These are phyloP conservation scores for Coniochaeta ligniaria DNA, from an alignment of 2,329 filamentous ascomycete species.

Conservation along the genomic window DNA sequence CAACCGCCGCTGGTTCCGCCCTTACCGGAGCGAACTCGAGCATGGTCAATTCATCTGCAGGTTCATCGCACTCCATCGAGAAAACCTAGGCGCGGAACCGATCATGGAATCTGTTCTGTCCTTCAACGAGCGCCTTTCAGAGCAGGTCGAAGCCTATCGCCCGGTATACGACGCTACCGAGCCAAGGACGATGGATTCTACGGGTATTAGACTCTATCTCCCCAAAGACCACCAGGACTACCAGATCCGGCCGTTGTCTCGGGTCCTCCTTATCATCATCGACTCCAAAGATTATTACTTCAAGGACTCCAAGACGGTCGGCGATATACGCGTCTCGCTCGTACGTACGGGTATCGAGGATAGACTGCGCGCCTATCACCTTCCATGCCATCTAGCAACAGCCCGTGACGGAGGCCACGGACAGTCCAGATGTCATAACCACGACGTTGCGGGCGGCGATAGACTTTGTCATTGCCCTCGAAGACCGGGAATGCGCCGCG, in stretches of 20 bases:
- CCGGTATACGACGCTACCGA: background rate
- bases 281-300: conserved; percentile 1
- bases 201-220: background rate
- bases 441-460: conserved; percentile 4
- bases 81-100: background rate
- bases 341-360: conserved; percentile 6
- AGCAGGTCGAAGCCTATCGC: conserved; percentile 2
- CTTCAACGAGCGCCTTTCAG: background rate
- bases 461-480: conserved; percentile 4
- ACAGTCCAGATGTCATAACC: background rate
- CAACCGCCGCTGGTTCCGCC: conserved; percentile 7
- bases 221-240: conserved; percentile 2
- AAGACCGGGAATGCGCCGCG: conserved; percentile 3
- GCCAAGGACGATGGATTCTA: background rate
- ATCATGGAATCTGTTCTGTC: background rate
- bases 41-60: conserved; percentile 5
- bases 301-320: conserved; percentile 5
- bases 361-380: conserved; percentile 4
- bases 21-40: conserved; percentile 7
- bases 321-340: conserved; percentile 4
- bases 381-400: conserved; percentile 3
- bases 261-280: conserved; percentile 3
- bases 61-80: conserved; percentile 2
- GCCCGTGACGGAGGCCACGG: background rate
- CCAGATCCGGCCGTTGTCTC: conserved; percentile 3